Conservation (phyloP, 352 stramenopile species). For the Globisporangium mamillatum region DNA sequence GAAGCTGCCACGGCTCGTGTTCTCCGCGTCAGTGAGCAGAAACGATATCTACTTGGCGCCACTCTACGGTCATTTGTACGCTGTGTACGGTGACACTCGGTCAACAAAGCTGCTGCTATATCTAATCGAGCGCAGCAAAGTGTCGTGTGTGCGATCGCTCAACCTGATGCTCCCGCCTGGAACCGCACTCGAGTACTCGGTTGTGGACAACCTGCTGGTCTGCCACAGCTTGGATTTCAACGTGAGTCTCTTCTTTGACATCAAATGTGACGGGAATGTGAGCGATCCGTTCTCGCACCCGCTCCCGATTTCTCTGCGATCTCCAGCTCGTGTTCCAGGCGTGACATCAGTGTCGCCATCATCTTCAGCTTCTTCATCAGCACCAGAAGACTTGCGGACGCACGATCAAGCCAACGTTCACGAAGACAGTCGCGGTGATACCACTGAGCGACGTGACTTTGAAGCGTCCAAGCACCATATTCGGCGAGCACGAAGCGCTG, state of each 20-base stretch:
- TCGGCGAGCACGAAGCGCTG: constrained; percentile 24
- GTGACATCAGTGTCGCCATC: constrained; percentile 10
- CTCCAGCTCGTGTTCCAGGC: constrained; percentile 20
- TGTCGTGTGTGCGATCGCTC: constrained; percentile 71
- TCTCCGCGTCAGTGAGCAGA: constrained; percentile 52
- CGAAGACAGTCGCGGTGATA: neutral
- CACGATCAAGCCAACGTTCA: neutral
- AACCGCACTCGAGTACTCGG: constrained; percentile 62
- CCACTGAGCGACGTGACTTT: neutral
- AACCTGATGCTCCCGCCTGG: constrained; percentile 64
- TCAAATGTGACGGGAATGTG: constrained; percentile 51
- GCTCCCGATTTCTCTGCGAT: constrained; percentile 51
- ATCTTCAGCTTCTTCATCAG: constrained; percentile 6
- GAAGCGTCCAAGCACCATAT: constrained; percentile 9
- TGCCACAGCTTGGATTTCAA: constrained; percentile 82
- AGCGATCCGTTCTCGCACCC: constrained; percentile 73
- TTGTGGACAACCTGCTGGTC: constrained; percentile 81
- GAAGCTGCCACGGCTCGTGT: constrained; percentile 71
- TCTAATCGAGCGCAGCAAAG: constrained; percentile 52
- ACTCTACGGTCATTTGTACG: constrained; percentile 70
- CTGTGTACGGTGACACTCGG: constrained; percentile 53
- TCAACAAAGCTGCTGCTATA: constrained; percentile 74
- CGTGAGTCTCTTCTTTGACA: constrained; percentile 79
- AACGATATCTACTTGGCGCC: constrained; percentile 58
- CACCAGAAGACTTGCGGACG: constrained; percentile 4